Evolutionary conservation across 1,139 yeast genomes (phyloP).

Genomic region (Cylindricascospora bacillispora): DNA sequence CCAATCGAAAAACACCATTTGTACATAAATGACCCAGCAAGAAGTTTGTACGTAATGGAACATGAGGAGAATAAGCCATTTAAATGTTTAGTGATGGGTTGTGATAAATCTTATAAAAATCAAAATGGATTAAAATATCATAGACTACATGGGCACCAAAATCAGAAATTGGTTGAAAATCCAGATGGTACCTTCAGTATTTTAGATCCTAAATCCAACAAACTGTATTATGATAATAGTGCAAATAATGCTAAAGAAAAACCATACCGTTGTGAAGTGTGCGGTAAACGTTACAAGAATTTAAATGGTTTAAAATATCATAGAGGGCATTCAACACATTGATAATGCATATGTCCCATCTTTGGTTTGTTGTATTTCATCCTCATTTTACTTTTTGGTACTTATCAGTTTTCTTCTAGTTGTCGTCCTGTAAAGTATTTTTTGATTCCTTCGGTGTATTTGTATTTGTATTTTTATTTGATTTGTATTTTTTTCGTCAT

Average conservation of each 20-base stretch:
- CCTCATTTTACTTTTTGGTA: no score
- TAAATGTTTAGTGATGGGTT: slow-evolving; percentile 95
- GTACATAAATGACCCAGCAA: slow-evolving; percentile 83
- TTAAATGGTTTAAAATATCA: slow-evolving; percentile 93
- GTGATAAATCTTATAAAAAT: slow-evolving; percentile 93
- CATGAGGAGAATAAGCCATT: slow-evolving; percentile 89
- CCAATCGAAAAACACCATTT: no score
- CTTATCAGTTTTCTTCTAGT: not conserved
- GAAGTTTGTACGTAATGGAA: slow-evolving; percentile 84
- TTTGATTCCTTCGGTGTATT: no score
- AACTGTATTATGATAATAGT: slow-evolving; percentile 76
- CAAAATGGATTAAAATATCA: slow-evolving; percentile 96
- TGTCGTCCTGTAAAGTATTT: not conserved
- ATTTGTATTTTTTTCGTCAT: no score
- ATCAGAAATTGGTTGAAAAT: slow-evolving; percentile 80
- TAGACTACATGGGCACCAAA: slow-evolving; percentile 91
- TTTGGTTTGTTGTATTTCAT: no score
- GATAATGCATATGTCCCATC: no score
- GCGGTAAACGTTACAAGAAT: slow-evolving; percentile 94
- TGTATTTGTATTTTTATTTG: no score
- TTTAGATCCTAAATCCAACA: slow-evolving; percentile 83
- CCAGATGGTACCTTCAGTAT: slow-evolving; percentile 89
- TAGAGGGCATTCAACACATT: slow-evolving; percentile 94
- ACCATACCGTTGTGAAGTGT: slow-evolving; percentile 95
- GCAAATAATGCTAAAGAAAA: slow-evolving; percentile 92